Evolutionary conservation across 164 flowering plant genomes (phyloP).

Genomic region (Aristolochia contorta): DNA sequence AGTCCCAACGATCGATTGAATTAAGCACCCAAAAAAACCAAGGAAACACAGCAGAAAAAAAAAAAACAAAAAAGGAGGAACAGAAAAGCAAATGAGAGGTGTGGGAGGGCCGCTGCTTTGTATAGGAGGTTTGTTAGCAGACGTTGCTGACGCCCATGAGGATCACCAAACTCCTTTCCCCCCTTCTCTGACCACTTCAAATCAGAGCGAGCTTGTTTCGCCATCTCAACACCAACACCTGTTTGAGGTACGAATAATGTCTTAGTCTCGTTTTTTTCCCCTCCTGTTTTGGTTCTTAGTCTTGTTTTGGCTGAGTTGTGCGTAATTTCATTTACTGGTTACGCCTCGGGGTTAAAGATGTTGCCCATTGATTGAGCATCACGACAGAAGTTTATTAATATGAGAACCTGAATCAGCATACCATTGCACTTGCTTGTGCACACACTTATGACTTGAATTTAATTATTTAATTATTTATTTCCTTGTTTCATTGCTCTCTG

Average conservation of each 20-base stretch:
- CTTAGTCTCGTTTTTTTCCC: background rate
- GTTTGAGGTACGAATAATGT: slow-evolving; percentile 40
- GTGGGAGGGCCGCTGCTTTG: slow-evolving; percentile 82
- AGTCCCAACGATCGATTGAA: no score
- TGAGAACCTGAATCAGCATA: no score
- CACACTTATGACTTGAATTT: no score
- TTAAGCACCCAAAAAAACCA: no score
- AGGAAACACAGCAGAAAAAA: no score
- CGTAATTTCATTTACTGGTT: background rate
- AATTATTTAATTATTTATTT: no score
- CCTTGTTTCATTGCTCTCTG: background rate
- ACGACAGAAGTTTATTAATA: no score
- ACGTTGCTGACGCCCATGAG: slow-evolving; percentile 28
- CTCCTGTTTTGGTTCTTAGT: background rate
- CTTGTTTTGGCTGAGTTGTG: background rate
- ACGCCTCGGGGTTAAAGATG: no score
- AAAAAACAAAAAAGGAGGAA: no score
- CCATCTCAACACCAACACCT: slow-evolving; percentile 39
- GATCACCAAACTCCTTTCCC: slow-evolving; percentile 10
- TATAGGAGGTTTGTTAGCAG: slow-evolving; percentile 73
- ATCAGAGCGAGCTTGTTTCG: slow-evolving; percentile 6
- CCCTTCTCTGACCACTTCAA: slow-evolving; percentile 2
- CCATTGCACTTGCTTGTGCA: no score
- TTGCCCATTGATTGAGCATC: no score
- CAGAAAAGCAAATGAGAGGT: slow-evolving; percentile 16